Percentiles rank a stretch among this genome's conserved stretches.
Conservation (phyloP, 208 protist species). For the Leishmania turanica region DNA sequence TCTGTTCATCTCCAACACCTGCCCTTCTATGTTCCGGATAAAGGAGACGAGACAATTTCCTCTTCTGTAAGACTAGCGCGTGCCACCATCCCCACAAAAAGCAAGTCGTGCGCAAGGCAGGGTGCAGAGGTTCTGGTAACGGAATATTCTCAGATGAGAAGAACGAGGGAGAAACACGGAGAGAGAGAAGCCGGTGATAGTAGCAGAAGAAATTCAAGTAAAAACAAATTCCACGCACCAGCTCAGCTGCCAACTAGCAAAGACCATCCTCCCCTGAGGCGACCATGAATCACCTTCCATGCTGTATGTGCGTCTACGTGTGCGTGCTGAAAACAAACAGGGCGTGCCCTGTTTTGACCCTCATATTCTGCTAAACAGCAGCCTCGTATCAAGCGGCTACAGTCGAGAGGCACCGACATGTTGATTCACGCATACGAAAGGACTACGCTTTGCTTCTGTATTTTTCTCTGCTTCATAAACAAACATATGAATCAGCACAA, state of each 20-base stretch:
- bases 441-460: background rate
- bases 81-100: background rate
- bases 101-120: background rate
- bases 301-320: background rate
- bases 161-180: background rate
- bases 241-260: background rate
- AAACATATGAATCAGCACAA: background rate
- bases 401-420: background rate
- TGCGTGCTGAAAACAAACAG: background rate
- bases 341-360: too few species aligned
- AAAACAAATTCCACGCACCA: background rate
- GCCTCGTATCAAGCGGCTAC: background rate
- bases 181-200: background rate
- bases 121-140: background rate
- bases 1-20: slow-evolving; percentile 10
- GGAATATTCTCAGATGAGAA: background rate
- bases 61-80: background rate
- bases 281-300: background rate
- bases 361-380: background rate
- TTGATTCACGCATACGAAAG: too few species aligned
- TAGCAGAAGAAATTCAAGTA: background rate
- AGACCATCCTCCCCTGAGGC: background rate
- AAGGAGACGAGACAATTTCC: background rate
- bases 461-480: background rate
- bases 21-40: background rate